These are phyloP conservation scores for Hypoxylon perforatum DNA, from an alignment of 495 filamentous ascomycete species.

Conservation along the genomic window DNA sequence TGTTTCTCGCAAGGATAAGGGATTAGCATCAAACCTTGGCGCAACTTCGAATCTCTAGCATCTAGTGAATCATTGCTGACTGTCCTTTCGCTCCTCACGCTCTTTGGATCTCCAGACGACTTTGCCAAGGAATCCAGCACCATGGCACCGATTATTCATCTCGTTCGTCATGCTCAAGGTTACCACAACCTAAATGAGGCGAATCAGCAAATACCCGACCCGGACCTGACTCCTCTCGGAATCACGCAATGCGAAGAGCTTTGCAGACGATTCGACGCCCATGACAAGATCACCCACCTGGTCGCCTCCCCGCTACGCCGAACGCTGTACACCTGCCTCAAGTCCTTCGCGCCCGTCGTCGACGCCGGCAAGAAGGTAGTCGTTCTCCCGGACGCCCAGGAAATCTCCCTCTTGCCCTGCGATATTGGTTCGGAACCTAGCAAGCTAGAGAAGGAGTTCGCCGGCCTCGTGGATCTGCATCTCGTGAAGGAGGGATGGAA, in stretches of 20 bases:
- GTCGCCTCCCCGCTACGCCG: conserved; percentile 86
- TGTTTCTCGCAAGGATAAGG: not conserved
- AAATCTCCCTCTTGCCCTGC: conserved; percentile 79
- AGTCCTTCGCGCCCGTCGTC: conserved; percentile 68
- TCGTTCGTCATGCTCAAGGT: conserved; percentile 69
- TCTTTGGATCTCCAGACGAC: not conserved
- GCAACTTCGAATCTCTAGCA: not conserved
- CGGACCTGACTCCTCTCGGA: conserved; percentile 80
- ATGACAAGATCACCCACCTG: conserved; percentile 73
- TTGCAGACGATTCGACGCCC: conserved; percentile 69
- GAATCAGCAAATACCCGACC: conserved; percentile 81
- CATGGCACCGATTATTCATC: conserved; percentile 63
- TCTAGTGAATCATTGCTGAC: not conserved
- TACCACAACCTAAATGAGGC: conserved; percentile 80
- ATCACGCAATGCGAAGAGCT: conserved; percentile 78
- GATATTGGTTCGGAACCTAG: conserved; percentile 74
- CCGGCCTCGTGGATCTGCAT: conserved; percentile 69
- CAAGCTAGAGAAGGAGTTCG: conserved; percentile 69
- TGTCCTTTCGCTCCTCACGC: not conserved
- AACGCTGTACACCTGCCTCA: conserved; percentile 83
- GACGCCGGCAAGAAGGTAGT: conserved; percentile 63
- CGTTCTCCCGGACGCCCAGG: conserved; percentile 83
- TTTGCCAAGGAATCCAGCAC: not conserved
- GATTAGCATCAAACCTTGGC: not conserved
- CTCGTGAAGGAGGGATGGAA: conserved; percentile 75